Conservation (phyloP, 2,329 filamentous ascomycete species). For the Hortaea sp. region DNA sequence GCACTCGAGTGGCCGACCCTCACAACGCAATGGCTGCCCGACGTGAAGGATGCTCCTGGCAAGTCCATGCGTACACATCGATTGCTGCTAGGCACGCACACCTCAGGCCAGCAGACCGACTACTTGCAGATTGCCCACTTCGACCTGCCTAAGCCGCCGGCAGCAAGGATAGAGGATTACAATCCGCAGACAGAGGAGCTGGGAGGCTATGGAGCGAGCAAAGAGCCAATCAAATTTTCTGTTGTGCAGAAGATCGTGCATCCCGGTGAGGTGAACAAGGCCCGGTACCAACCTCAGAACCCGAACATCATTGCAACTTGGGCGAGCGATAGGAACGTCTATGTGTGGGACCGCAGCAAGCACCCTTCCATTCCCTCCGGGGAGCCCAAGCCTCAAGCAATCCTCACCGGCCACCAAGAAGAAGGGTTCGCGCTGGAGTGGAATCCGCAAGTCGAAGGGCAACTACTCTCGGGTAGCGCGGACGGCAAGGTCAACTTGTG, state of each 20-base stretch:
- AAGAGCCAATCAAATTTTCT: conserved; percentile 74
- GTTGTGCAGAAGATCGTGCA: conserved; percentile 95
- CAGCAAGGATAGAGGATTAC: conserved; percentile 70
- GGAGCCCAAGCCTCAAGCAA: conserved; percentile 69
- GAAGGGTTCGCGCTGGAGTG: conserved; percentile 92
- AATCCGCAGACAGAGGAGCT: conserved; percentile 89
- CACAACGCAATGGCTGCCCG: conserved; percentile 96
- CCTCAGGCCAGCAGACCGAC: conserved; percentile 73
- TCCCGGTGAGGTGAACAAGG: conserved; percentile 95
- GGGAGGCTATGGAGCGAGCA: conserved; percentile 74
- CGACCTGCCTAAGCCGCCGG: conserved; percentile 71
- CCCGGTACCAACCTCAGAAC: conserved; percentile 94
- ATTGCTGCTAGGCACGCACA: conserved; percentile 88
- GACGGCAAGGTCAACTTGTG: conserved; percentile 87
- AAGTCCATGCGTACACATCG: conserved; percentile 84
- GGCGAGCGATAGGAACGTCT: conserved; percentile 74
- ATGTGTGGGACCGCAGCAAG: conserved; percentile 94
- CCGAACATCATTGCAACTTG: conserved; percentile 93
- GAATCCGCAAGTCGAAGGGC: conserved; percentile 75
- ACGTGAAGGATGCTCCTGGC: conserved; percentile 74
- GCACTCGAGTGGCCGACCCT: conserved; percentile 96
- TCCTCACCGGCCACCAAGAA: conserved; percentile 70
- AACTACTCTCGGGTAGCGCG: conserved; percentile 81
- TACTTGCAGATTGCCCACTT: conserved; percentile 92
- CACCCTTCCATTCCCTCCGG: conserved; percentile 61